phyloP scores from a whole-genome alignment of 495 filamentous ascomycete genomes.

The Podospora conica region DNA sequence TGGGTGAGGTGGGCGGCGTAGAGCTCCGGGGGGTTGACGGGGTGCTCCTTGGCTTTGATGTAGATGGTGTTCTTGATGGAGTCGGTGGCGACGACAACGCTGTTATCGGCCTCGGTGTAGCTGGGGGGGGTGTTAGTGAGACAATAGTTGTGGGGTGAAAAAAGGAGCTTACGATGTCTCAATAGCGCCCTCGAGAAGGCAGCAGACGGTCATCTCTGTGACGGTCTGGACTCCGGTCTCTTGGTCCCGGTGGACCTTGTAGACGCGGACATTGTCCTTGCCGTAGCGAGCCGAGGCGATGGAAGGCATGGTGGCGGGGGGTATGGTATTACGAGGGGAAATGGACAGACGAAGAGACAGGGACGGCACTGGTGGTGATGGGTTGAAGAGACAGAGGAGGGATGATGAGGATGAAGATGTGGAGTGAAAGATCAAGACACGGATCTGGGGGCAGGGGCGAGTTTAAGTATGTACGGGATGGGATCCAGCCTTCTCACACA shows the following conservation, averaged over 20 bases:
- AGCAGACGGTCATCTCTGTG: conserved; percentile 90
- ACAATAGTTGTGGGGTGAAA: neutral
- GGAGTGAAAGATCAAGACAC: neutral
- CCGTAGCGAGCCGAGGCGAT: conserved; percentile 76
- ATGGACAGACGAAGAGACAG: neutral
- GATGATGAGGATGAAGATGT: neutral
- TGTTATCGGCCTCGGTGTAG: conserved; percentile 92
- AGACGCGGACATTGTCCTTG: conserved; percentile 97
- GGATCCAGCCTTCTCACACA: neutral
- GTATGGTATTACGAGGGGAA: neutral
- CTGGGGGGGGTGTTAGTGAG: conserved; percentile 37
- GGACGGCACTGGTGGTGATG: neutral
- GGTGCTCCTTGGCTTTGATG: conserved; percentile 87
- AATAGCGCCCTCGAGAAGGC: conserved; percentile 84
- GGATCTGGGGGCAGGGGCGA: neutral
- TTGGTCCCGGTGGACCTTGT: conserved; percentile 80
- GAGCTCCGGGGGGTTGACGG: conserved; percentile 87
- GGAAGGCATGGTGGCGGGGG: conserved; percentile 42
- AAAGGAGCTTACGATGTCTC: conserved; percentile 63
- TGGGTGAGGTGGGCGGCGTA: conserved; percentile 76
- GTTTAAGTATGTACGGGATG: neutral
- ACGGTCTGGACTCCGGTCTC: conserved; percentile 73
- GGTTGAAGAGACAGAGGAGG: neutral
- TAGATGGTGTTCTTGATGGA: conserved; percentile 98
- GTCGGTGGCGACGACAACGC: conserved; percentile 91